Evolutionary conservation across 805 yeast species (phyloP).

Genomic region (Cyberlindnera euphorbiae): DNA sequence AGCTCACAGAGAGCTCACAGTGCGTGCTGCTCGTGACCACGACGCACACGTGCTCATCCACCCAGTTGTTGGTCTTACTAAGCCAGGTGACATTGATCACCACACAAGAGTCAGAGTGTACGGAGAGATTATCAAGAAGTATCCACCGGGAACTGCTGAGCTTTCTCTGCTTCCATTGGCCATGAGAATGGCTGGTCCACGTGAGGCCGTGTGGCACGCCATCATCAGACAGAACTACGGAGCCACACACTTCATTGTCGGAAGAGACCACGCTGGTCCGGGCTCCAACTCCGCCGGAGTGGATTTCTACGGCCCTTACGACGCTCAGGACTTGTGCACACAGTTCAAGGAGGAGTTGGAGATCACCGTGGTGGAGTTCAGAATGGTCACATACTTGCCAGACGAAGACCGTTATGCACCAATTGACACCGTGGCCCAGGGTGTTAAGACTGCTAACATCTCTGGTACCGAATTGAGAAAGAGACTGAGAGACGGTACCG

Average conservation of each 20-base stretch:
- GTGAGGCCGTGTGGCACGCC: constrained; percentile 98
- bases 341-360: constrained; percentile 70
- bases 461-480: constrained; percentile 94
- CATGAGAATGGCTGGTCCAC: constrained; percentile 99
- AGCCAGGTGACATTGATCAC: constrained; percentile 97
- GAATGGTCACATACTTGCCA: constrained; percentile 95
- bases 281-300: constrained; percentile 84
- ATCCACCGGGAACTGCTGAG: constrained; percentile 91
- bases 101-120: constrained; percentile 96
- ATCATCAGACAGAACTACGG: constrained; percentile 94
- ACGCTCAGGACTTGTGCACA: constrained; percentile 87
- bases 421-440: constrained; percentile 80
- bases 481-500: constrained; percentile 78
- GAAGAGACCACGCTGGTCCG: constrained; percentile 98
- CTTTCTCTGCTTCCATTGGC: constrained; percentile 87
- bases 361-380: constrained; percentile 90
- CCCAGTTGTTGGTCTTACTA: constrained; percentile 95
- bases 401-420: constrained; percentile 95
- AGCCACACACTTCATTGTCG: constrained; percentile 94
- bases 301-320: constrained; percentile 95
- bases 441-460: constrained; percentile 78
- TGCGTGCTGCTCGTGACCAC: constrained; percentile 91
- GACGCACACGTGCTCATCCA: constrained; percentile 86
- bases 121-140: constrained; percentile 85
- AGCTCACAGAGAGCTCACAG: constrained; percentile 94